Base-by-base conservation (phyloP, 2,329 filamentous ascomycete genomes). In the Cladosporium sp. region DNA sequence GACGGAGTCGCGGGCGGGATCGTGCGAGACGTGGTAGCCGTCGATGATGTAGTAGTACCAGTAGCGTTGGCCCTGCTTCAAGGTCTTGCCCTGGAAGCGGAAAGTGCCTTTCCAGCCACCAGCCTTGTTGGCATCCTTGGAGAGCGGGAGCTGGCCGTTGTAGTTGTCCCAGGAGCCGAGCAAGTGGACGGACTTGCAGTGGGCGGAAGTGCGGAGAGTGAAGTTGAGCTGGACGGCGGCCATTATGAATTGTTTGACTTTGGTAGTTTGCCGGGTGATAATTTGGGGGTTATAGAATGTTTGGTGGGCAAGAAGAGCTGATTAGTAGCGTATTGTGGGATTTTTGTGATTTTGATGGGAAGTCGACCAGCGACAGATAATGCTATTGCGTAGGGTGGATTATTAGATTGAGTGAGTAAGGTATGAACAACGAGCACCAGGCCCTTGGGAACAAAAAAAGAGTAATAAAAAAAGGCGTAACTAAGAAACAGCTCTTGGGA, bases 21-120 rank as follows among this genome's bases (percentile, higher is more conserved):
- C 94, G 84, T 97, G 93, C 63, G 92, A 92, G 75, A 96, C 88
- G 77, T 97, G 92, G 86, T 97, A 97, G 69, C 94, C 94, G 76
- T 99, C 94, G 76, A 97, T 94, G 86, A 97, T 97, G 84, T 97
- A 99, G 86, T 99, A 99, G 87, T 97, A 99, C 94, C 94, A 99
- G 86, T 97, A 97, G 74, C 93, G 88, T 75, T 90, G 87, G 74
- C 93, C 92, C 69, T 90, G 82, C 81, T 93, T 87, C 70, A 97
- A 84, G 61, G 90, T 93, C 63, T 85, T 79, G 74, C 88, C 88
- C 79, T 94, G 89, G 81, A 99, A 97, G 80, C 91, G 88, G 83
- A 99, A 97, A 71, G 91, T 95, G 72, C 93, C 94, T 76, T 92
- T 90, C 92, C 93, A 97, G 68, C 89, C 89, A 73, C 92, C 92